These are phyloP conservation scores for Penicillium verrucosum DNA, from an alignment of 2,329 filamentous ascomycete species.

Conservation along the genomic window DNA sequence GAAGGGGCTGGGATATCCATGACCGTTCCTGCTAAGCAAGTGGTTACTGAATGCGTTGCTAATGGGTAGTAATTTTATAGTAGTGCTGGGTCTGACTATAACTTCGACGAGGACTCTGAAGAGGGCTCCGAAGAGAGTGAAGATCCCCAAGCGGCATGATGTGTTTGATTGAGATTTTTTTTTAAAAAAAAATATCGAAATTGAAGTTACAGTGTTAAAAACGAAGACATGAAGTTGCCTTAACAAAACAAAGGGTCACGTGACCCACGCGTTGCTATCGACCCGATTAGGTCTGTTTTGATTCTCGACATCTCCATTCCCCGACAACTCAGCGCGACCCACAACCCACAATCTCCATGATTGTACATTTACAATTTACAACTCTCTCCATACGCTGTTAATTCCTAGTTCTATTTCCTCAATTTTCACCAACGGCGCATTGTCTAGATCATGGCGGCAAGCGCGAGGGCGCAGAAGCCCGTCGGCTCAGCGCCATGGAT, in stretches of 20 bases:
- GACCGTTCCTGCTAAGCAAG: background rate
- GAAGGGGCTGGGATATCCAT: background rate
- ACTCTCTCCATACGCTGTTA: background rate
- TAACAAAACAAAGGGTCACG: background rate
- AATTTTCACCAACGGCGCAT: conserved; percentile 26
- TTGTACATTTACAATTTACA: background rate
- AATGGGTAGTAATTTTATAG: background rate
- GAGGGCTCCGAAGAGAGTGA: background rate
- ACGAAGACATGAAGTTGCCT: background rate
- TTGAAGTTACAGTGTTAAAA: no score
- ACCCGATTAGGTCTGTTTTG: conserved; percentile 25
- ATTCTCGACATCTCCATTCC: conserved; percentile 22
- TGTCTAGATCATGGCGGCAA: conserved; percentile 43
- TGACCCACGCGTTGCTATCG: conserved; percentile 18
- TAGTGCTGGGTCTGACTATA: background rate
- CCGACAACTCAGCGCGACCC: conserved; percentile 8
- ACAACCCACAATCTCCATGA: conserved; percentile 6
- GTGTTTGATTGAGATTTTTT: background rate
- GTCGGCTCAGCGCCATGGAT: conserved; percentile 86
- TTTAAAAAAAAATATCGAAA: background rate
- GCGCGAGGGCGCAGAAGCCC: conserved; percentile 46
- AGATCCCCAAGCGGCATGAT: background rate
- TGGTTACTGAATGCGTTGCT: background rate
- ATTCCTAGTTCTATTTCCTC: conserved; percentile 10
- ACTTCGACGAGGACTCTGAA: background rate